Evolutionary conservation across 2,329 filamentous ascomycete genomes (phyloP).

Genomic region (Aspergillus sp.): DNA sequence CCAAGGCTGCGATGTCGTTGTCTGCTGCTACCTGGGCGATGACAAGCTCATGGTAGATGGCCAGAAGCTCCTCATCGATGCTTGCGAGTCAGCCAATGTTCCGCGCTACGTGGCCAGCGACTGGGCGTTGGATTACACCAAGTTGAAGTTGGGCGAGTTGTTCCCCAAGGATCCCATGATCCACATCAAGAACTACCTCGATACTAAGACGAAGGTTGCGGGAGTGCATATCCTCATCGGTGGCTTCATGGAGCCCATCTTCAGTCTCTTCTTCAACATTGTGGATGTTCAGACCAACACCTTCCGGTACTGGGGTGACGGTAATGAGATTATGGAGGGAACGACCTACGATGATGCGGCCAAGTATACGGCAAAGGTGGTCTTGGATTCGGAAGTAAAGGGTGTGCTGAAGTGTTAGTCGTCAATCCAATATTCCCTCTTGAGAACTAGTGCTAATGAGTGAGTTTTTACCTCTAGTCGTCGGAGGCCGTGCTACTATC

Average conservation of each 20-base stretch:
- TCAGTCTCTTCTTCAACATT: conserved; percentile 27
- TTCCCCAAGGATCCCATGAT: conserved; percentile 46
- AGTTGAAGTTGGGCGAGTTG: conserved; percentile 40
- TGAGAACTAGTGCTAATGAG: too few species aligned
- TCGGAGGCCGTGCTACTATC: conserved; percentile 35
- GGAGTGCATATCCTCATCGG: conserved; percentile 47
- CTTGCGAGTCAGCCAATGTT: conserved; percentile 38
- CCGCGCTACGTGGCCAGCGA: conserved; percentile 46
- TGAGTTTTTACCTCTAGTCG: conserved; percentile 25
- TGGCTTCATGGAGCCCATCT: conserved; percentile 37
- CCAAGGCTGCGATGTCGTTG: conserved; percentile 36
- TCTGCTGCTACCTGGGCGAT: conserved; percentile 47
- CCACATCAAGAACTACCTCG: conserved; percentile 42
- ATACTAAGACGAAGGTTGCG: conserved; percentile 36
- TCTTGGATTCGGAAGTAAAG: conserved; percentile 24
- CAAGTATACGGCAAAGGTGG: conserved; percentile 37
- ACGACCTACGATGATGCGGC: conserved; percentile 44
- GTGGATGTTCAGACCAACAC: conserved; percentile 26
- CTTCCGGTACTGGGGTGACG: conserved; percentile 40
- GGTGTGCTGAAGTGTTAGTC: conserved; percentile 26
- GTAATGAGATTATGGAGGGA: conserved; percentile 40
- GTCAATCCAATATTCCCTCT: too few species aligned
- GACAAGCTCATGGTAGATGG: conserved; percentile 44
- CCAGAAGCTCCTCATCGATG: conserved; percentile 46
- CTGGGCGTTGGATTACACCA: conserved; percentile 44